Evolutionary conservation across 805 yeast species (phyloP).

Genomic region (Teunomyces aglyptinius): DNA sequence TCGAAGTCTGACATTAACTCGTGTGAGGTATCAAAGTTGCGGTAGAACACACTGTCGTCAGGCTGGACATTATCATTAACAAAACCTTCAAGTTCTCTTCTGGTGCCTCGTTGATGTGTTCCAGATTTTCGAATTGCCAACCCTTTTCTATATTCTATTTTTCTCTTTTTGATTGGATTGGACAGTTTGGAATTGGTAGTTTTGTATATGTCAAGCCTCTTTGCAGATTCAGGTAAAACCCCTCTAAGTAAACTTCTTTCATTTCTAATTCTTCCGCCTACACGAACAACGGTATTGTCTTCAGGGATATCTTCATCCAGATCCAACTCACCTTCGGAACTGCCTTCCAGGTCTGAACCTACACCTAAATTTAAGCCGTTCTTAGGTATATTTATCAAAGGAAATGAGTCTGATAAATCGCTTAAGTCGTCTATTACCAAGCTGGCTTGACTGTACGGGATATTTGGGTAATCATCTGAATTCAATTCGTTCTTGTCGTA

Average conservation of each 20-base stretch:
- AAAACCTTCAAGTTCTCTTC: conserved; percentile 13
- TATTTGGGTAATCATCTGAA: background rate
- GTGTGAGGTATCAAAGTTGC: conserved; percentile 8
- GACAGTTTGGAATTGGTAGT: conserved; percentile 7
- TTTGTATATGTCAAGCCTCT: conserved; percentile 26
- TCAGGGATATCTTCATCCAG: conserved; percentile 9
- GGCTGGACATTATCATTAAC: conserved; percentile 19
- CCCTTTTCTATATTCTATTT: conserved; percentile 30
- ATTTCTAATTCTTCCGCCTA: conserved; percentile 20
- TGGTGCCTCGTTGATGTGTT: conserved; percentile 11
- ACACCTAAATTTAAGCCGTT: background rate
- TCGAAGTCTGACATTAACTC: conserved; percentile 9
- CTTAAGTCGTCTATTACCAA: background rate
- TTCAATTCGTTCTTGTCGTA: background rate
- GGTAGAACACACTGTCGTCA: conserved; percentile 7
- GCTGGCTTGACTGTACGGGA: background rate
- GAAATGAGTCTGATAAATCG: background rate
- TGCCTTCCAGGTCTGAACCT: background rate
- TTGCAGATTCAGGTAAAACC: conserved; percentile 41
- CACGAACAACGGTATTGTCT: conserved; percentile 14
- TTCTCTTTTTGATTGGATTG: background rate
- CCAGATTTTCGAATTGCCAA: conserved; percentile 32
- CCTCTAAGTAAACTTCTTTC: conserved; percentile 34
- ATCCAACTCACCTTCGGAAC: background rate
- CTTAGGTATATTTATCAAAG: background rate